Evolutionary conservation across 371 early-diverging fungal genomes (phyloP), one percentile per base, ranked within the genome.

Genomic region (Basidiobolus meristosporus): DNA sequence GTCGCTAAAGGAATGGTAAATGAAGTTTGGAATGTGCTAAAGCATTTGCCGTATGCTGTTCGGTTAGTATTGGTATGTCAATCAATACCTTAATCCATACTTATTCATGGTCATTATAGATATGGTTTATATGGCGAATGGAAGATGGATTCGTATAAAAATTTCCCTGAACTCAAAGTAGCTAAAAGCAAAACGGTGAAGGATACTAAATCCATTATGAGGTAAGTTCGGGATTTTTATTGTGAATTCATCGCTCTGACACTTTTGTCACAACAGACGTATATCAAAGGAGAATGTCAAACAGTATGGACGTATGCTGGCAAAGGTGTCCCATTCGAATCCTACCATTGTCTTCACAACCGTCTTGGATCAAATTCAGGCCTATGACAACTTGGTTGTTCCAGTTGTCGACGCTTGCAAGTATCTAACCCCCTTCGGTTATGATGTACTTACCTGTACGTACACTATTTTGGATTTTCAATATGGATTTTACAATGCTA

Each of bases 321-420:
- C 81, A 34, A 84, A 82, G 41, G 46, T 82, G 17, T 68, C 76
- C 3, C 87, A 87, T 42, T 64, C 78, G 0, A 88, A 87, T 40
- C 95, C 95, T 0, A 56, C 66, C 1, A 59, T 86, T 18, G 82
- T 83, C 0, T 83, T 88, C 46, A 62, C 62, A 5, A 60, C 71
- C 17, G 63, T 89, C 42, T 54, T 90, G 32, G 74, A 78, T 14
- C 83, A 79, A 44, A 65, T 91, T 14, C 75, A 83, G 50, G 60
- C 63, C 2, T 83, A 89, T 51, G 86, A 87, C 49, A 92, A 91
- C 44, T 54, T 87, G 62, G 82, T 86, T 9, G 64, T 66, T 7
- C 61, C 70, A 12, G 67, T 92, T 43, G 90, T 89, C 2, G 92
- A 93, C 41, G 79, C 80, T 5, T 78, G 79, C 43, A 69, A 77